Conservation (phyloP, 2,329 filamentous ascomycete genomes). For the Rhinocladiella similis region DNA sequence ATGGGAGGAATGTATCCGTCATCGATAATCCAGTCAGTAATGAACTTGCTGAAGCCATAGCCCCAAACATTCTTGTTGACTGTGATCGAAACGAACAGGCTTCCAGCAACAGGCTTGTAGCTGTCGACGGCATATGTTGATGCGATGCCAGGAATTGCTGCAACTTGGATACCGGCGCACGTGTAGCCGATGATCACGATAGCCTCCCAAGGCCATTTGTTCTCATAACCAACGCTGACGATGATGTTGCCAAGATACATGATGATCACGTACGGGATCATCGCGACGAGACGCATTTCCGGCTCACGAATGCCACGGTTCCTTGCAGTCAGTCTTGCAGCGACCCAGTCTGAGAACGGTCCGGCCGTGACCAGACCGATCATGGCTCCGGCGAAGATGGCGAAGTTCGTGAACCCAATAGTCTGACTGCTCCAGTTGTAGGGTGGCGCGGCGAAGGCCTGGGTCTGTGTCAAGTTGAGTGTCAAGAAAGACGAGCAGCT, state of each 20-base stretch:
- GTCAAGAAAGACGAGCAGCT: constrained; percentile 58
- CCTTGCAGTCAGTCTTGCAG: constrained; percentile 51
- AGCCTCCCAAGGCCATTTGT: constrained; percentile 52
- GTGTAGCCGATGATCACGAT: constrained; percentile 61
- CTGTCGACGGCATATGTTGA: constrained; percentile 62
- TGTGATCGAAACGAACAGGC: constrained; percentile 61
- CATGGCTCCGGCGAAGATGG: constrained; percentile 54
- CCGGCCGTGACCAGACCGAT: constrained; percentile 59
- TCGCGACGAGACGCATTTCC: constrained; percentile 58
- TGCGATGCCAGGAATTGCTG: constrained; percentile 60
- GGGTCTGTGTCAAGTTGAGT: constrained; percentile 60
- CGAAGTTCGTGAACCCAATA: constrained; percentile 60
- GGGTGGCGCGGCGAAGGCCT: constrained; percentile 56
- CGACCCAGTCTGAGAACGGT: constrained; percentile 59
- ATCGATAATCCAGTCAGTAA: constrained; percentile 53
- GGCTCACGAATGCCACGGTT: constrained; percentile 59
- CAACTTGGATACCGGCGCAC: constrained; percentile 58
- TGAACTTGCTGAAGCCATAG: constrained; percentile 59
- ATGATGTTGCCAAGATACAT: constrained; percentile 61
- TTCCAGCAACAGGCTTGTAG: constrained; percentile 64
- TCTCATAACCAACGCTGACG: constrained; percentile 54
- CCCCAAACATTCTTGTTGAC: constrained; percentile 67
- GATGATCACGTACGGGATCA: constrained; percentile 59
- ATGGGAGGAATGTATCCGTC: constrained; percentile 57
- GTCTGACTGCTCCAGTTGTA: constrained; percentile 54